A percentile compares a stretch with the other conserved stretches of the same genome.
phyloP scores from a whole-genome alignment of 257 asterid genomes.

The Solanum dulcamara region DNA sequence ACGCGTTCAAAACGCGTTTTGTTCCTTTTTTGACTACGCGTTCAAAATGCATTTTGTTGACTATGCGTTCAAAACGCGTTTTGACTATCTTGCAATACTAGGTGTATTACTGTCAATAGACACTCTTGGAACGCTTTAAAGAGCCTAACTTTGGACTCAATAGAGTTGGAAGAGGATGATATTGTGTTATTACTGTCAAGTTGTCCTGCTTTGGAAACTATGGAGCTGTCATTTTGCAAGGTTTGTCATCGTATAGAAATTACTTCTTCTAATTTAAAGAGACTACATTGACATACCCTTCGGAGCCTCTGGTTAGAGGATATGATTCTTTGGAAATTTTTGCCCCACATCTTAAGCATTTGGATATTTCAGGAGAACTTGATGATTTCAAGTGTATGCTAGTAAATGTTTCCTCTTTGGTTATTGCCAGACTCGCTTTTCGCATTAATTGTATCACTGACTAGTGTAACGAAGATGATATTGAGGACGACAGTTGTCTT shows the following conservation, averaged over 20 bases:
- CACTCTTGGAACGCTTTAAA: background rate
- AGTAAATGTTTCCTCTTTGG: background rate
- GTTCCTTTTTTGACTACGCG: no score
- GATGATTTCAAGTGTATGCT: background rate
- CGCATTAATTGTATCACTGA: background rate
- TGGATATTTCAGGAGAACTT: background rate
- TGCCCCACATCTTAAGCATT: background rate
- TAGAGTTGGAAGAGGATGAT: background rate
- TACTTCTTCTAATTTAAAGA: background rate
- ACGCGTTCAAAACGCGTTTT: no score
- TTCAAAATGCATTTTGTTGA: no score
- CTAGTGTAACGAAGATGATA: background rate
- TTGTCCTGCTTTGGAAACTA: background rate
- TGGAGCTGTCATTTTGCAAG: background rate
- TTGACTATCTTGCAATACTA: no score
- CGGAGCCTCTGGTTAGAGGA: background rate
- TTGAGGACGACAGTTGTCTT: background rate
- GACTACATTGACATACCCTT: background rate
- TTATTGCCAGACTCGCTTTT: background rate
- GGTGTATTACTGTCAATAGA: no score
- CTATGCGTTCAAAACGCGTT: no score
- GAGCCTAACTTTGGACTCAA: background rate
- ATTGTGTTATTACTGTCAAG: background rate
- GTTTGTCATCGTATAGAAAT: background rate
- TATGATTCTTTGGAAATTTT: background rate